Evolutionary conservation across 306 rosid genomes (phyloP), one percentile per base, ranked within the genome.

Genomic region (Casuarina glauca): DNA sequence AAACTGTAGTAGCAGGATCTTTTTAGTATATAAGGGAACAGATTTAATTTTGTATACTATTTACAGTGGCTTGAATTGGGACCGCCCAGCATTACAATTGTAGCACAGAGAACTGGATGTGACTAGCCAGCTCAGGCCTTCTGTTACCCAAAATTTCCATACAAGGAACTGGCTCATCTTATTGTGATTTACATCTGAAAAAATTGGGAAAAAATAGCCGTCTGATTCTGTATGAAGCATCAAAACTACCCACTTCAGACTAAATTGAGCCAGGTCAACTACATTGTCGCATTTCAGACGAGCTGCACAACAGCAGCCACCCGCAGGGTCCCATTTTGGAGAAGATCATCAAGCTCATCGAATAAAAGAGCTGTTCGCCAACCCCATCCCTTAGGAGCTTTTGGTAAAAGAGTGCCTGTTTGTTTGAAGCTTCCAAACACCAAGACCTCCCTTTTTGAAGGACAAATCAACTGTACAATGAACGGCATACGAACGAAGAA

Each of bases 351-450:
- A 54, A 95, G 97, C 79, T 95, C 99, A 16, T 95, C 93, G 78
- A 93, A 95, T 52, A 91, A 82, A 77, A 92, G 87, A 64, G 99
- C 97, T 62, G 96, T 93, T 78, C 97, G 90, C 99, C 99, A 95
- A 55, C 99, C 99, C 99, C 99, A 95, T 73, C 99, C 97, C 80
- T 95, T 95, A 3, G 99, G 99, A 78, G 93, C 97, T 85, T 95
- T 95, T 0, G 99, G 99, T 69, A 95, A 85, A 78, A 95, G 97
- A 53, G 99, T 95, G 53, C 99, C 99, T 4, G 97, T 87, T 80
- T 93, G 96, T 86, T 93, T 95, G 82, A 86, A 87, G 85, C 87
- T 93, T 86, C 99, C 99, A 72, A 91, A 95, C 70, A 88, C 91
- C 96, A 91, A 86, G 77, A 91, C 91, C 85, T 94, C 98, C 86